Evolutionary conservation across 148 eudicot genomes (phyloP).

Genomic region (Fagopyrum tataricum): DNA sequence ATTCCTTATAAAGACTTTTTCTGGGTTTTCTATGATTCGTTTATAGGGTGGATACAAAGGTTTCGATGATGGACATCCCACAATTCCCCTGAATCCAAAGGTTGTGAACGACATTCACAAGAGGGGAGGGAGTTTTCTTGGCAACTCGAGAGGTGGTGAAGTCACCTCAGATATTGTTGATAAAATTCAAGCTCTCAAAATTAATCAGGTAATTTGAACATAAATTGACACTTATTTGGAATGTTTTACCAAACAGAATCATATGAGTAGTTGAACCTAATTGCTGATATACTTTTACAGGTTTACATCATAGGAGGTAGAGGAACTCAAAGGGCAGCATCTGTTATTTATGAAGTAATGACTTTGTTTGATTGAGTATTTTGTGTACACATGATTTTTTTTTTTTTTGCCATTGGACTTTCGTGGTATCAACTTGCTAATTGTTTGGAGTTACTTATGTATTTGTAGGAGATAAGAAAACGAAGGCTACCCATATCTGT

Average conservation of each 20-base stretch:
- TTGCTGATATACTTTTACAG: constrained; percentile 22
- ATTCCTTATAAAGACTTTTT: neutral
- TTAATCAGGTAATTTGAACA: constrained; percentile 13
- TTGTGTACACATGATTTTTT: neutral
- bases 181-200: neutral
- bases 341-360: constrained; percentile 64
- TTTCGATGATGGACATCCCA: constrained; percentile 1
- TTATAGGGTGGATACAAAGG: constrained; percentile 15
- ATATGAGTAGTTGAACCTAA: neutral
- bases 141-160: constrained; percentile 12
- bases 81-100: constrained; percentile 9
- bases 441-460: neutral
- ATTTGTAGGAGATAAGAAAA: constrained; percentile 59
- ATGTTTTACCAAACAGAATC: neutral
- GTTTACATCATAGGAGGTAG: constrained; percentile 93
- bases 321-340: constrained; percentile 88
- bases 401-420: neutral
- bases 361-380: neutral
- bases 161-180: constrained; percentile 8
- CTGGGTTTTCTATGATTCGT: neutral
- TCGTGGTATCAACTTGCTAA: constrained; percentile 8
- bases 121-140: constrained; percentile 13
- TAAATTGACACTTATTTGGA: neutral
- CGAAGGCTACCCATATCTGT: constrained; percentile 72
- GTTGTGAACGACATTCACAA: constrained; percentile 13